Base-by-base conservation (phyloP, 331 rosid species). In the Dryas integrifolia region DNA sequence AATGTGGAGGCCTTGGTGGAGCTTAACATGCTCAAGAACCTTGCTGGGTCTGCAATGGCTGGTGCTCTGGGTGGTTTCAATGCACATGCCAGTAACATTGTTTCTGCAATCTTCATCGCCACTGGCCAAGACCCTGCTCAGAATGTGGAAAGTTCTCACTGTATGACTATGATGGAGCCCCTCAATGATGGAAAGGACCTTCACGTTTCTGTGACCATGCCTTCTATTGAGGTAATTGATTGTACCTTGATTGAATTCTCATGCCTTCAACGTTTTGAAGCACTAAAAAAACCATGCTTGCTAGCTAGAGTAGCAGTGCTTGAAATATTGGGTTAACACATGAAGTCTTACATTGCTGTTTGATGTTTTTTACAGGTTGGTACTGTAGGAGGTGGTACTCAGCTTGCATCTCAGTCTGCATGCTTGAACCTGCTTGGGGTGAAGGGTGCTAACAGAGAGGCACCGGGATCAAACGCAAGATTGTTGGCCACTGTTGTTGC, bases 91-190 rank as follows among this genome's bases (percentile, higher is more conserved):
- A 84, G 88, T 51, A 84, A 84, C 74, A 78, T 84, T 50, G 85
- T 84, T 26, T 67, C 85, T 5, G 88, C 88, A 0, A 48, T 84
- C 60, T 84, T 55, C 72, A 69, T 84, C 15, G 88, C 88, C 43
- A 84, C 88, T 9, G 88, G 88, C n/a, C 88, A 84, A 68, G 88
- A 84, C 63, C 88, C 88, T 6, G 88, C 88, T 2, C 88, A 84
- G 59, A 84, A 84, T 68, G 72, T 84, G 13, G 88, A 84, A 75
- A 81, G 85, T 39, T 84, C 88, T 18, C 85, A 84, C 74, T 84
- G 88, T 11, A 81, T 84, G 16, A 84, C 88, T 14, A 81, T 84
- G 88, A 84, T 84, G 88, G 88, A 84, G 51, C 74, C 85, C 3
- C 72, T 84, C 45, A 81, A 84, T 45, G 74, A 78, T 75, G 88